A percentile compares a stretch with the other conserved stretches of the same genome.
Evolutionary conservation across 768 basidiomycete genomes (phyloP).

Genomic region (Calocera cornea): DNA sequence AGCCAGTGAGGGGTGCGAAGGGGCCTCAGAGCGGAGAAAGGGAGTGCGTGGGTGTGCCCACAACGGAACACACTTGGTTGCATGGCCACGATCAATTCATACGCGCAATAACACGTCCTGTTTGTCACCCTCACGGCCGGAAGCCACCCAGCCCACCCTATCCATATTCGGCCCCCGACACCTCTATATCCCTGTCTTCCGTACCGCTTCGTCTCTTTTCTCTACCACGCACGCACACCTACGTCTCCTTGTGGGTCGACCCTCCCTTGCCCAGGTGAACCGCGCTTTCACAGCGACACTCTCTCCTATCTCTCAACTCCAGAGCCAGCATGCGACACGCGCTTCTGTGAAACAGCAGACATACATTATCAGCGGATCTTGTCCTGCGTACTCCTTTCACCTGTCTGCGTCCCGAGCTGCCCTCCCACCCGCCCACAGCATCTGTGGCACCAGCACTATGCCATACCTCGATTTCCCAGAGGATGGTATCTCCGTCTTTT

Average conservation of each 20-base stretch:
- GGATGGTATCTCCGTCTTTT: not conserved
- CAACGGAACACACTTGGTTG: not conserved
- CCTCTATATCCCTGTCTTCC: not conserved
- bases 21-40: slow-evolving; percentile 1
- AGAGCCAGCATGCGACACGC: not conserved
- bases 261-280: not conserved
- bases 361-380: not conserved
- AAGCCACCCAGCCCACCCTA: not conserved
- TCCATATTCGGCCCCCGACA: not conserved
- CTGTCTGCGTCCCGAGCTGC: not conserved
- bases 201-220: not conserved
- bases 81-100: not conserved
- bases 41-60: not conserved
- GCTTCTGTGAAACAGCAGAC: not conserved
- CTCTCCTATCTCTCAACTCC: not conserved
- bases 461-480: not conserved
- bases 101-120: not conserved
- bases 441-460: not conserved
- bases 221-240: not conserved
- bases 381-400: not conserved
- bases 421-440: not conserved
- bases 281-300: not conserved
- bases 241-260: not conserved
- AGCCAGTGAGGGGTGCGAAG: not conserved
- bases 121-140: not conserved